Percentiles rank a stretch among this genome's conserved stretches.
phyloP scores from a whole-genome alignment of 371 early-diverging fungal genomes.

The Syncephalis fuscata region DNA sequence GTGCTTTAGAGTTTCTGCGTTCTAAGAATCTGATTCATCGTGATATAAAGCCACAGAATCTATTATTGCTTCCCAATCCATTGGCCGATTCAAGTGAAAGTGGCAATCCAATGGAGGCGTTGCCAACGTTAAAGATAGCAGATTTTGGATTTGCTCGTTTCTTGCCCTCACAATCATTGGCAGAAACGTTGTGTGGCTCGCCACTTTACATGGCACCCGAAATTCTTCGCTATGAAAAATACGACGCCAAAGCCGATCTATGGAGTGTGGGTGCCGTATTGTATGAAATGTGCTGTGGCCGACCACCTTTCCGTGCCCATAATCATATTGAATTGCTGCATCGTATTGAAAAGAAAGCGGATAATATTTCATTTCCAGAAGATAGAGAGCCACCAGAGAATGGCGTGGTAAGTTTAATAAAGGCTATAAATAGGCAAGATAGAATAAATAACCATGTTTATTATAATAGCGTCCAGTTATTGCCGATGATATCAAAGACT shows the following conservation, averaged over 20 bases:
- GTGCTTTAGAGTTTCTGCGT: constrained; percentile 74
- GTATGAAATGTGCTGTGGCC: constrained; percentile 83
- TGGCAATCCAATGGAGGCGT: constrained; percentile 11
- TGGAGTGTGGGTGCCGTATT: constrained; percentile 95
- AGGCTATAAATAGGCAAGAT: not conserved
- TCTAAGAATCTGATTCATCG: constrained; percentile 80
- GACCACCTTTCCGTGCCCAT: constrained; percentile 81
- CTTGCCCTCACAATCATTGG: constrained; percentile 61
- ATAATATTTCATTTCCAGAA: constrained; percentile 72
- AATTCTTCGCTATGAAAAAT: constrained; percentile 78
- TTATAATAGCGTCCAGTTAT: constrained; percentile 12
- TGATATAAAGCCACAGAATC: constrained; percentile 94
- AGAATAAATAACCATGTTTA: not conserved
- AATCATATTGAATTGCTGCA: constrained; percentile 83
- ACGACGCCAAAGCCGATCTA: constrained; percentile 87
- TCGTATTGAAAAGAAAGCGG: constrained; percentile 68
- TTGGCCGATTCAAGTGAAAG: constrained; percentile 17
- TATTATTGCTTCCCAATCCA: constrained; percentile 42
- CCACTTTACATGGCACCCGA: constrained; percentile 96
- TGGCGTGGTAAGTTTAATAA: too few relatives aligned
- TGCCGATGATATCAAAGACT: constrained; percentile 56
- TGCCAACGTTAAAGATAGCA: constrained; percentile 77
- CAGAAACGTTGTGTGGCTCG: constrained; percentile 91
- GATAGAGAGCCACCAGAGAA: not conserved
- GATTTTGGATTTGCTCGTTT: constrained; percentile 95